A percentile compares a stretch with the other conserved stretches of the same genome.
These are phyloP conservation scores for Mariannaea elegans DNA, from an alignment of 2,329 filamentous ascomycete genomes.

Conservation along the genomic window DNA sequence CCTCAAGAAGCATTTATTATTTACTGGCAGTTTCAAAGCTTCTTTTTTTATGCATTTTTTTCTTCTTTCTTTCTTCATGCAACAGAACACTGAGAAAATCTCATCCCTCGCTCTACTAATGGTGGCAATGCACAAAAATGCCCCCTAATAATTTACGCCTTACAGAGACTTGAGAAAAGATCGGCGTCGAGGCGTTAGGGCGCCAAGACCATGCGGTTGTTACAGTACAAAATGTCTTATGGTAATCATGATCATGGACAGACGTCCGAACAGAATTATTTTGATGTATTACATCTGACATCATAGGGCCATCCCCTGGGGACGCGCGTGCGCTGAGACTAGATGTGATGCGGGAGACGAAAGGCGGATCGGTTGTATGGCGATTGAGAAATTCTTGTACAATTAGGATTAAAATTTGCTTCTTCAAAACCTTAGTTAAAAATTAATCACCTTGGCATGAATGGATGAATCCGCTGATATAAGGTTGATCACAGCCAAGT, in stretches of 20 bases:
- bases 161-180: not conserved
- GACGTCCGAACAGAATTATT: slow-evolving; percentile 6
- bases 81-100: not conserved
- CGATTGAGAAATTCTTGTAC: slow-evolving; percentile 12
- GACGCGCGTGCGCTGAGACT: not conserved
- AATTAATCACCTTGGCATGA: not conserved
- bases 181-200: not conserved
- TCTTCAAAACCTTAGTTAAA: not conserved
- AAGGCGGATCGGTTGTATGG: not conserved
- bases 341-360: not conserved
- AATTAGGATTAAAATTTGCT: slow-evolving; percentile 10
- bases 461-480: too few species aligned
- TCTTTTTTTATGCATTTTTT: slow-evolving; percentile 21
- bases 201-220: slow-evolving; percentile 15
- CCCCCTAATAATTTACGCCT: not conserved
- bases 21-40: slow-evolving; percentile 44
- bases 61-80: slow-evolving; percentile 18
- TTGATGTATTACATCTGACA: not conserved
- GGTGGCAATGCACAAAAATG: not conserved
- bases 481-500: too few species aligned
- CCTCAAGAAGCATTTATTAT: slow-evolving; percentile 42
- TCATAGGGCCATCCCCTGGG: not conserved
- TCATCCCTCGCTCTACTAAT: not conserved
- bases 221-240: slow-evolving; percentile 37
- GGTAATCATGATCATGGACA: slow-evolving; percentile 34